Percentiles rank a stretch among this genome's conserved stretches.
Conservation (phyloP, 2,329 filamentous ascomycete genomes). For the Myriosclerotinia scirpicola region DNA sequence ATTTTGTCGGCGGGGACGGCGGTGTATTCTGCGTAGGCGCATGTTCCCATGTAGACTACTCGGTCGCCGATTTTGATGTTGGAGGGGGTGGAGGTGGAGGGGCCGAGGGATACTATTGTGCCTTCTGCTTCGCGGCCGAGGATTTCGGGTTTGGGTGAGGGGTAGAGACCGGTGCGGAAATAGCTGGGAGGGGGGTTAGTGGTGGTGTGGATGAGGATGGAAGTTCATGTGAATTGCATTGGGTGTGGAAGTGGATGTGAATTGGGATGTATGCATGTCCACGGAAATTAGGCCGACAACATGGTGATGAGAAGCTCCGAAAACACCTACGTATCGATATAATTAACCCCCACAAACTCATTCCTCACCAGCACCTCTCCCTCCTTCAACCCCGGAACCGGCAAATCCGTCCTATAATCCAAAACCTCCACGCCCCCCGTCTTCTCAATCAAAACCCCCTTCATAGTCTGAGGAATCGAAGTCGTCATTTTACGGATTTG, state of each 20-base stretch:
- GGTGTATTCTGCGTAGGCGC: constrained; percentile 59
- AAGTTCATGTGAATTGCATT: neutral
- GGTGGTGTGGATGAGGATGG: neutral
- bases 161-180: constrained; percentile 86
- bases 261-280: no score
- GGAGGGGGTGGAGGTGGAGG: constrained; percentile 49
- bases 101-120: constrained; percentile 62
- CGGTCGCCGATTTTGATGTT: constrained; percentile 63
- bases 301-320: no score
- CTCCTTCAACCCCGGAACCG: constrained; percentile 65
- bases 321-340: constrained; percentile 69
- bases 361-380: constrained; percentile 80
- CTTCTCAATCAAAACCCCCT: constrained; percentile 69
- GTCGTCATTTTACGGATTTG: constrained; percentile 18
- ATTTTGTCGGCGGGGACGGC: constrained; percentile 39
- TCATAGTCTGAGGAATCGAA: constrained; percentile 44
- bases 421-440: constrained; percentile 73
- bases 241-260: neutral
- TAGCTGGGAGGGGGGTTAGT: constrained; percentile 51
- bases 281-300: no score
- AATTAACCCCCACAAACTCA: constrained; percentile 79
- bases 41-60: constrained; percentile 65
- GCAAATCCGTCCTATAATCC: constrained; percentile 67
- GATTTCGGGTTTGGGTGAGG: constrained; percentile 67
- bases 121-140: constrained; percentile 81